Evolutionary conservation across 768 basidiomycete genomes (phyloP), one percentile per base, ranked within the genome.

Genomic region (Rickenella mellea): DNA sequence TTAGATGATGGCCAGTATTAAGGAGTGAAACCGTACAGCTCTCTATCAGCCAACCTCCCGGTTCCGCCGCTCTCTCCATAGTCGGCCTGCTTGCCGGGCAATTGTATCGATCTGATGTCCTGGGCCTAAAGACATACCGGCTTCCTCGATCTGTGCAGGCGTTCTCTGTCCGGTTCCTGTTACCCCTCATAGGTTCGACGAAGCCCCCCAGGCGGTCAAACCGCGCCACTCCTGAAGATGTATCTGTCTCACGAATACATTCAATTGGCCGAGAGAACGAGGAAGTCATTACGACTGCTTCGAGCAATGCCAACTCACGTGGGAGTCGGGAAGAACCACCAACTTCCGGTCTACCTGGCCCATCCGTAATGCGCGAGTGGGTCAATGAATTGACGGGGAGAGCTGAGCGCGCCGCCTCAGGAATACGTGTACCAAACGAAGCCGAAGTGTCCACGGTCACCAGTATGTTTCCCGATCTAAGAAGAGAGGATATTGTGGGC

Each of bases 381-480:
- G 80, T 88, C 21, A 70, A 85, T 45, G 84, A 85, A 49, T 59
- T 90, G 50, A 85, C 84, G 2, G 84, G 86, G 5, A 61, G 78
- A 42, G 58, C 69, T 22, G 74, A 73, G 15, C 70, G 71, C 33
- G 64, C 69, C 15, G 68, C 64, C 36, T 58, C 73, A 24, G 76
- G 78, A 17, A 69, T 86, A 40, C 70, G 85, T 30, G 78, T 79
- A 9, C 84, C 88, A 1, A 71, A 71, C 20, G 84, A 89, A 27
- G 66, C 74, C 21, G 91, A 94, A 60, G 84, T 93, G 40, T 58
- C 67, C 6, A 78, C 85, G 36, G 52, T 93, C 41, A 73, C 75
- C 35, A 70, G 62, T 38, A 91, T 96, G 83, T 96, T 96, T 56
- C 90, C 91, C 17, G 76, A 84, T 55, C 54, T 86, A 22, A 72